These are phyloP conservation scores for Aspergillus amoenus DNA, from an alignment of 2,329 filamentous ascomycete genomes.

Conservation along the genomic window DNA sequence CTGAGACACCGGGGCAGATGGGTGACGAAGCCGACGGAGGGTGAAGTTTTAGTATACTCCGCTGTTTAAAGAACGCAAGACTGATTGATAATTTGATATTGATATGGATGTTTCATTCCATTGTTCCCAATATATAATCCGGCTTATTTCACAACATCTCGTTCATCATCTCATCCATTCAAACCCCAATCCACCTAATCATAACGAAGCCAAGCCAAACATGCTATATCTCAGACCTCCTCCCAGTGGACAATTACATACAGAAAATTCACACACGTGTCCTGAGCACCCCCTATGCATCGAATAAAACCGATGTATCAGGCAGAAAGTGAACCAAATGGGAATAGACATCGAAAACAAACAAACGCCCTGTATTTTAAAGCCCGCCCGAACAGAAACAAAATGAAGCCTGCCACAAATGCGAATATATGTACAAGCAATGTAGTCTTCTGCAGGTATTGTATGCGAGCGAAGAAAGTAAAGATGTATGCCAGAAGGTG, in stretches of 20 bases:
- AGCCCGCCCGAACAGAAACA: slow-evolving; percentile 14
- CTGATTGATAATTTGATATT: not conserved
- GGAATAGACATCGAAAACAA: slow-evolving; percentile 9
- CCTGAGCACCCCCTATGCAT: slow-evolving; percentile 14
- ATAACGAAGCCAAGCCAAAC: slow-evolving; percentile 12
- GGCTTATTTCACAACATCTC: not conserved
- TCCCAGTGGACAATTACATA: slow-evolving; percentile 17
- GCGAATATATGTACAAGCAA: slow-evolving; percentile 37
- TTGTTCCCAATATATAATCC: slow-evolving; percentile 7
- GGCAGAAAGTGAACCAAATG: slow-evolving; percentile 14
- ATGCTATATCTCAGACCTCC: slow-evolving; percentile 16
- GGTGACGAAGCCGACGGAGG: not conserved
- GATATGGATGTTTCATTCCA: slow-evolving; percentile 1
- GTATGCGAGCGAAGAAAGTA: slow-evolving; percentile 18
- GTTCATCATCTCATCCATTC: slow-evolving; percentile 15
- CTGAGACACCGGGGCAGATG: slow-evolving; percentile 4
- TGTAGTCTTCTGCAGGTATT: slow-evolving; percentile 23
- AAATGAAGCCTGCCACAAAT: slow-evolving; percentile 23
- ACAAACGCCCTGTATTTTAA: slow-evolving; percentile 12
- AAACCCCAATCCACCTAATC: not conserved
- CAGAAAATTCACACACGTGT: slow-evolving; percentile 15
- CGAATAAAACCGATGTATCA: slow-evolving; percentile 20
- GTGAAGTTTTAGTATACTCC: not conserved
- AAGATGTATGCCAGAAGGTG: slow-evolving; percentile 12
- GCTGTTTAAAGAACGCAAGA: not conserved